phyloP scores from a whole-genome alignment of 192 early-diverging fungal species.

The Backusella mclennaniae region DNA sequence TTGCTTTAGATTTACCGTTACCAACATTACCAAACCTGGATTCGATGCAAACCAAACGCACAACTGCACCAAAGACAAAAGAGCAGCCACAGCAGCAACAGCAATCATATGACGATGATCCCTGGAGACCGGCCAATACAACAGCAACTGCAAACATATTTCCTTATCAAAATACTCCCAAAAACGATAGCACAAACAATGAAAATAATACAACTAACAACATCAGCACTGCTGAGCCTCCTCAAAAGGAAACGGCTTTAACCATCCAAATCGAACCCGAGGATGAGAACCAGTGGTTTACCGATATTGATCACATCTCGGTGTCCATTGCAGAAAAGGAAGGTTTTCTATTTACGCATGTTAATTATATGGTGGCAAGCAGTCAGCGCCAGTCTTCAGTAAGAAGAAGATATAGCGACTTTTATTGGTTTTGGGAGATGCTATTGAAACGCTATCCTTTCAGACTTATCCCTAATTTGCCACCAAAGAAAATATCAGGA shows the following conservation, averaged over 20 bases:
- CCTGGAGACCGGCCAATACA: constrained; percentile 8
- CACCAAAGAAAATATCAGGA: constrained; percentile 81
- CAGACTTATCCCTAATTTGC: constrained; percentile 76
- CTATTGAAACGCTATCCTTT: constrained; percentile 79
- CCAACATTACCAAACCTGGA: constrained; percentile 60
- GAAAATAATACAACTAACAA: background rate
- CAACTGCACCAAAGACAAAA: background rate
- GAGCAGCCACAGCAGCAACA: background rate
- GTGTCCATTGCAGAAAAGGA: constrained; percentile 52
- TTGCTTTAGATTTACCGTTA: constrained; percentile 52
- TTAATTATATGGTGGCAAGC: constrained; percentile 82
- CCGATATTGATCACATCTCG: constrained; percentile 53
- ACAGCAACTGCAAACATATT: background rate
- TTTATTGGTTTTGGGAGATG: constrained; percentile 83
- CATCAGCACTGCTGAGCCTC: background rate
- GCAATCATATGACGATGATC: constrained; percentile 20
- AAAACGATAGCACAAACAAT: background rate
- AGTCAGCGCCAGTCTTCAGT: constrained; percentile 57
- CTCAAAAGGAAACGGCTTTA: background rate
- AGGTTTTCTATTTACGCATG: constrained; percentile 74
- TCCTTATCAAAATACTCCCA: background rate
- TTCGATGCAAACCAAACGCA: constrained; percentile 34
- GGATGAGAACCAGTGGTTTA: constrained; percentile 42
- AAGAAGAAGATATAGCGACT: constrained; percentile 87
- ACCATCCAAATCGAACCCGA: background rate